Evolutionary conservation across 352 stramenopile species (phyloP).

Genomic region (Thraustochytrium striatum): DNA sequence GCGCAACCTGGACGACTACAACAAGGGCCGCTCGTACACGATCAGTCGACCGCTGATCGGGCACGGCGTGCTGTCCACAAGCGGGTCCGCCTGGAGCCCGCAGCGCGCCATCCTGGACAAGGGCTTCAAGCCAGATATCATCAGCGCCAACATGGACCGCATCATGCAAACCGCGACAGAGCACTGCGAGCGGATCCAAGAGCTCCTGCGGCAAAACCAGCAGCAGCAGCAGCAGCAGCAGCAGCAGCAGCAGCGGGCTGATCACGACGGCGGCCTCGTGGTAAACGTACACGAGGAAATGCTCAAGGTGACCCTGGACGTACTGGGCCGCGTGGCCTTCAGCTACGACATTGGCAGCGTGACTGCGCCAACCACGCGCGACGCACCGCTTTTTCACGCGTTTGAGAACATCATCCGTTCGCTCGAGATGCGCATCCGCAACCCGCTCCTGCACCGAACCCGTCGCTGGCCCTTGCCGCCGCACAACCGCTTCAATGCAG

Average conservation of each 20-base stretch:
- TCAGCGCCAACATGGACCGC: neutral
- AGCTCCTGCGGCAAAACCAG: too few species aligned
- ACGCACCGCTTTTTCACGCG: conserved; percentile 24
- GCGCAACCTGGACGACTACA: conserved; percentile 38
- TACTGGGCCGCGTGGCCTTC: conserved; percentile 36
- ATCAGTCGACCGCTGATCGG: conserved; percentile 42
- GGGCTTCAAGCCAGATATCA: conserved; percentile 24
- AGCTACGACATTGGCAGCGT: conserved; percentile 45
- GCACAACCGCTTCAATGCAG: neutral
- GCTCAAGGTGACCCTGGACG: conserved; percentile 44
- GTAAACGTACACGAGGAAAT: conserved; percentile 42
- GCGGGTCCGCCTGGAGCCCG: conserved; percentile 2
- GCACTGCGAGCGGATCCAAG: too few species aligned
- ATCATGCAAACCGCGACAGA: conserved; percentile 4
- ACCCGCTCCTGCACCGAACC: conserved; percentile 6
- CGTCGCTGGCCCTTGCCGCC: neutral
- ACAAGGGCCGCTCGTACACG: conserved; percentile 29
- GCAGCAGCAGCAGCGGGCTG: neutral
- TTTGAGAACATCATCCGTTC: conserved; percentile 46
- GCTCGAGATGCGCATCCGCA: conserved; percentile 24
- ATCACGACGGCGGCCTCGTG: too few species aligned
- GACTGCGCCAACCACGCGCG: neutral
- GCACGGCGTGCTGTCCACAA: conserved; percentile 25
- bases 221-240: neutral
- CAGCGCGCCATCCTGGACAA: conserved; percentile 35